These are phyloP conservation scores for Podospora fimiseda DNA, from an alignment of 495 filamentous ascomycete genomes.

Conservation along the genomic window DNA sequence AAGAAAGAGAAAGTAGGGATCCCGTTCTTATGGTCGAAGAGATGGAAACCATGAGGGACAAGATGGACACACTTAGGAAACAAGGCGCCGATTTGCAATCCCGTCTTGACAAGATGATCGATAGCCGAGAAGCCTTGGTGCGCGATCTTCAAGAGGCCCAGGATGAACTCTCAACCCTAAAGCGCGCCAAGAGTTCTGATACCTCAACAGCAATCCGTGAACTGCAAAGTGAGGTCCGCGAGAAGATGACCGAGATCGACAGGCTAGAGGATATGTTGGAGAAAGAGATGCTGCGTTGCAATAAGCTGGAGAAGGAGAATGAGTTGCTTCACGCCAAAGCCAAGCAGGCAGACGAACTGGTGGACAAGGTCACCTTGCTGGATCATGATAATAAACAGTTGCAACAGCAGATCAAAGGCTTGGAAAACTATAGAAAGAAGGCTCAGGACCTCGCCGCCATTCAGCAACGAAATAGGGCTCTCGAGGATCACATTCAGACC, in stretches of 20 bases:
- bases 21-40: slow-evolving; percentile 31
- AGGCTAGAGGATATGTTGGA: slow-evolving; percentile 32
- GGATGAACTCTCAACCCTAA: slow-evolving; percentile 26
- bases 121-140: slow-evolving; percentile 23
- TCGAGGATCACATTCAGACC: slow-evolving; percentile 31
- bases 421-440: slow-evolving; percentile 70
- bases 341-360: slow-evolving; percentile 37
- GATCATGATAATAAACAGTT: slow-evolving; percentile 68
- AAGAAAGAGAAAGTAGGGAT: slow-evolving; percentile 26
- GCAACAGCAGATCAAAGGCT: slow-evolving; percentile 69
- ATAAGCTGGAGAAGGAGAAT: slow-evolving; percentile 38
- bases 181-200: slow-evolving; percentile 23
- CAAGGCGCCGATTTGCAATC: slow-evolving; percentile 30
- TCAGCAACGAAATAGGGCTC: slow-evolving; percentile 43
- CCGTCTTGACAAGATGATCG: slow-evolving; percentile 29
- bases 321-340: slow-evolving; percentile 38
- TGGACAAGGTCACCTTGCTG: slow-evolving; percentile 57
- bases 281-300: slow-evolving; percentile 24
- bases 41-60: slow-evolving; percentile 24
- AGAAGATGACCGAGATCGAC: slow-evolving; percentile 32
- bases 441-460: slow-evolving; percentile 51
- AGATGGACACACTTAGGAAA: slow-evolving; percentile 23
- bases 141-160: slow-evolving; percentile 22
- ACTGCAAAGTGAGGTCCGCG: slow-evolving; percentile 36
- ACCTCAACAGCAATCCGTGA: slow-evolving; percentile 25